Conservation (phyloP, 2,329 filamentous ascomycete species). For the Coniochaeta ligniaria region DNA sequence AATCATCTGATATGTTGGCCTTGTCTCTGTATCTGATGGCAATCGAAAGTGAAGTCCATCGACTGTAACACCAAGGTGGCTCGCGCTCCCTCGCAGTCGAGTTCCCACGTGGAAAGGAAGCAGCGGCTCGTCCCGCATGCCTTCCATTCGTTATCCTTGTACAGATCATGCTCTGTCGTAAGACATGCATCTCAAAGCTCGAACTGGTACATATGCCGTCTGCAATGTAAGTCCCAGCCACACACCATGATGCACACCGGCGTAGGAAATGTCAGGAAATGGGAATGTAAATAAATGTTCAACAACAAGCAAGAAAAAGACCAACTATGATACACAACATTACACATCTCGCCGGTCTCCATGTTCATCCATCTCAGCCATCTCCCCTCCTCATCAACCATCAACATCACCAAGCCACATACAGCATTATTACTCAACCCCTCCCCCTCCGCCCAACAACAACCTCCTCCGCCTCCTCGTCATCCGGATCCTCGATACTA, state of each 20-base stretch:
- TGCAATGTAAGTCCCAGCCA: neutral
- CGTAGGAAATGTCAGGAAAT: neutral
- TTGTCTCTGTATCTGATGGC: too few relatives aligned
- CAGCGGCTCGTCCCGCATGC: neutral
- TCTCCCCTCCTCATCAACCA: neutral
- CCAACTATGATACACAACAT: neutral
- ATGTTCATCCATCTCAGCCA: neutral
- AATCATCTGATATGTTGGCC: too few relatives aligned
- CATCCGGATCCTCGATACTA: conserved; percentile 54
- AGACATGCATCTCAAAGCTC: neutral
- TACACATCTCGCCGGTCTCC: neutral
- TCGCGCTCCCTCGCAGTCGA: too few relatives aligned
- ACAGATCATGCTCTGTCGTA: neutral
- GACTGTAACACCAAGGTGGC: too few relatives aligned
- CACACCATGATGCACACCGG: neutral
- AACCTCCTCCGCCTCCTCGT: conserved; percentile 28
- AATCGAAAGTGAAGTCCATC: too few relatives aligned
- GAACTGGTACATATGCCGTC: neutral
- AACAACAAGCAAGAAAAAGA: neutral
- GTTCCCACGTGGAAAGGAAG: neutral
- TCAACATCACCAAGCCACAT: neutral
- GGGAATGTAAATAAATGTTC: neutral
- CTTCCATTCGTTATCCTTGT: neutral
- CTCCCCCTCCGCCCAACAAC: conserved; percentile 9
- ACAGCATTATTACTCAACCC: neutral